phyloP scores from a whole-genome alignment of 768 basidiomycete genomes.

The Termitomyces sp. region DNA sequence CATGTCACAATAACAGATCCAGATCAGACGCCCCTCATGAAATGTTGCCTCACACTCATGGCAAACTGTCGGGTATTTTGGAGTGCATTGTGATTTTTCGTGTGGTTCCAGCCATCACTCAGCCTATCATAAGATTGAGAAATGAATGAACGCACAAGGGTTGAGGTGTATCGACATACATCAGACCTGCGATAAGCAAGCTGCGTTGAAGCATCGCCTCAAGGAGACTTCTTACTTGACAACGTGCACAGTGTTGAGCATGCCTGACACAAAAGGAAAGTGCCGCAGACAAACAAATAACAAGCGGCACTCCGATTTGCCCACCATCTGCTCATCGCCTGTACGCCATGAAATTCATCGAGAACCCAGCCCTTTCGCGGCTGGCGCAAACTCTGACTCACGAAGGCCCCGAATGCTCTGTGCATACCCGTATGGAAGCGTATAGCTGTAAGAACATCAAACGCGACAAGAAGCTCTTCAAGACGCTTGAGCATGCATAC shows the following conservation, averaged over 20 bases:
- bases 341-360: slow-evolving; percentile 79
- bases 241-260: background rate
- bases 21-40: background rate
- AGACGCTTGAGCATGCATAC: slow-evolving; percentile 84
- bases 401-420: slow-evolving; percentile 82
- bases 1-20: too few relatives aligned
- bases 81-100: background rate
- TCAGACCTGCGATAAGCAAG: background rate
- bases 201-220: background rate
- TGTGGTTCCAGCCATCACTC: background rate
- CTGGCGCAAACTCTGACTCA: slow-evolving; percentile 78
- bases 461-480: slow-evolving; percentile 95
- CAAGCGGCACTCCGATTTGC: background rate
- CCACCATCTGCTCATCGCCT: background rate
- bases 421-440: slow-evolving; percentile 90
- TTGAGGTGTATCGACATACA: background rate
- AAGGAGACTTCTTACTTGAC: background rate
- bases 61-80: too few relatives aligned
- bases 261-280: background rate
- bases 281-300: background rate
- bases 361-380: slow-evolving; percentile 70
- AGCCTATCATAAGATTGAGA: background rate
- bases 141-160: too few relatives aligned
- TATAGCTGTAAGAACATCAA: slow-evolving; percentile 98
- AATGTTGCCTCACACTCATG: background rate